Evolutionary conservation across 2,329 filamentous ascomycete genomes (phyloP).

Genomic region (Pestalotiopsis sp.): DNA sequence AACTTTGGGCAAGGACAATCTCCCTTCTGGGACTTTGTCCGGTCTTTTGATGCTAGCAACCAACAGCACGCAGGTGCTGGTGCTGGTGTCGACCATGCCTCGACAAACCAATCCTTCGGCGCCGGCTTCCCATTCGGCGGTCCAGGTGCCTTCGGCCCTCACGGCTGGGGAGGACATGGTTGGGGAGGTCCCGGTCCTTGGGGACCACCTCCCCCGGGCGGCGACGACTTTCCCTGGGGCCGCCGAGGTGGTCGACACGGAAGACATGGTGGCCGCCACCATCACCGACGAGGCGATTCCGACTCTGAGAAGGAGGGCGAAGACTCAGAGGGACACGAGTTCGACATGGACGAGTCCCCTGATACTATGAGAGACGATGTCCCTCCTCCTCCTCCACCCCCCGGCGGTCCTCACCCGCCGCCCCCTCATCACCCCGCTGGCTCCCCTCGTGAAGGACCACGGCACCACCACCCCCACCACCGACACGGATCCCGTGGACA

Average conservation of each 20-base stretch:
- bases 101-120: slow-evolving; percentile 26
- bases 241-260: slow-evolving; percentile 19
- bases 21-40: slow-evolving; percentile 38
- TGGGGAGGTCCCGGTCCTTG: slow-evolving; percentile 17
- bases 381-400: slow-evolving; percentile 18
- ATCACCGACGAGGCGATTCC: slow-evolving; percentile 25
- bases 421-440: slow-evolving; percentile 20
- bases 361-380: slow-evolving; percentile 29
- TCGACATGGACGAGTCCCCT: slow-evolving; percentile 37
- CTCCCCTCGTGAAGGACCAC: slow-evolving; percentile 16
- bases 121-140: slow-evolving; percentile 37
- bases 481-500: slow-evolving; percentile 25
- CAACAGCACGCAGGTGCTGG: slow-evolving; percentile 26
- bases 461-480: slow-evolving; percentile 17
- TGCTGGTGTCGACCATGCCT: slow-evolving; percentile 40
- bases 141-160: slow-evolving; percentile 19
- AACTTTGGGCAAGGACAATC: slow-evolving; percentile 16
- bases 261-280: slow-evolving; percentile 24
- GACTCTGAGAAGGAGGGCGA: slow-evolving; percentile 24
- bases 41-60: slow-evolving; percentile 33
- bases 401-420: slow-evolving; percentile 17
- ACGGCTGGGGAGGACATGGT: slow-evolving; percentile 7
- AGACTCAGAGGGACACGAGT: slow-evolving; percentile 26
- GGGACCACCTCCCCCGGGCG: slow-evolving; percentile 14
- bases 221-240: slow-evolving; percentile 18